These are phyloP conservation scores for Pythium biforme DNA, from an alignment of 352 stramenopile species.

Conservation along the genomic window DNA sequence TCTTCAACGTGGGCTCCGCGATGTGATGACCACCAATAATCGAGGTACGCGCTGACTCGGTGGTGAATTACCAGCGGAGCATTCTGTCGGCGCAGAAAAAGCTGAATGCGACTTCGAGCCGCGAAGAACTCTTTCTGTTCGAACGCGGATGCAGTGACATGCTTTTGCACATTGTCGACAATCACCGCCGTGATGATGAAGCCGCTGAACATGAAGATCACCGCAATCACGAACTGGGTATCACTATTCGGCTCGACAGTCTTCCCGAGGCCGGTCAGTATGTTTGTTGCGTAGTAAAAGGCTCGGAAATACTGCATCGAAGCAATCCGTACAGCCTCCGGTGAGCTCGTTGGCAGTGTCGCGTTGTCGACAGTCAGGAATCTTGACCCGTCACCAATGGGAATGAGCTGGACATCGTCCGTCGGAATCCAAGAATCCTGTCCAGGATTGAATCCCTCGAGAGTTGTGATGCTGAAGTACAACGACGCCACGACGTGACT, in stretches of 20 bases:
- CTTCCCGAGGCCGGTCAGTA: slow-evolving; percentile 33
- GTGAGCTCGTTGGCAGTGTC: slow-evolving; percentile 7
- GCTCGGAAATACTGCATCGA: slow-evolving; percentile 34
- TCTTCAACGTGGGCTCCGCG: slow-evolving; percentile 38
- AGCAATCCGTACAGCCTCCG: slow-evolving; percentile 15
- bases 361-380: slow-evolving; percentile 19
- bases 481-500: background rate
- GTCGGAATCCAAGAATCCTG: background rate
- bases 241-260: slow-evolving; percentile 41
- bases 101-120: slow-evolving; percentile 38
- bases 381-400: background rate
- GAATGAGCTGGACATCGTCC: slow-evolving; percentile 20
- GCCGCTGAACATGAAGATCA: slow-evolving; percentile 52
- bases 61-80: slow-evolving; percentile 43
- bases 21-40: slow-evolving; percentile 52
- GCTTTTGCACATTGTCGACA: slow-evolving; percentile 53
- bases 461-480: background rate
- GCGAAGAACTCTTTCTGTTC: slow-evolving; percentile 53
- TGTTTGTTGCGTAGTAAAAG: slow-evolving; percentile 37
- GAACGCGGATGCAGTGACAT: slow-evolving; percentile 45
- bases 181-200: slow-evolving; percentile 51
- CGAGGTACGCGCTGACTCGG: slow-evolving; percentile 42
- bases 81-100: slow-evolving; percentile 46
- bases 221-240: slow-evolving; percentile 36
- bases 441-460: background rate